Evolutionary conservation across 2,329 filamentous ascomycete genomes (phyloP).

Genomic region (Phyllosticta capitalensis): DNA sequence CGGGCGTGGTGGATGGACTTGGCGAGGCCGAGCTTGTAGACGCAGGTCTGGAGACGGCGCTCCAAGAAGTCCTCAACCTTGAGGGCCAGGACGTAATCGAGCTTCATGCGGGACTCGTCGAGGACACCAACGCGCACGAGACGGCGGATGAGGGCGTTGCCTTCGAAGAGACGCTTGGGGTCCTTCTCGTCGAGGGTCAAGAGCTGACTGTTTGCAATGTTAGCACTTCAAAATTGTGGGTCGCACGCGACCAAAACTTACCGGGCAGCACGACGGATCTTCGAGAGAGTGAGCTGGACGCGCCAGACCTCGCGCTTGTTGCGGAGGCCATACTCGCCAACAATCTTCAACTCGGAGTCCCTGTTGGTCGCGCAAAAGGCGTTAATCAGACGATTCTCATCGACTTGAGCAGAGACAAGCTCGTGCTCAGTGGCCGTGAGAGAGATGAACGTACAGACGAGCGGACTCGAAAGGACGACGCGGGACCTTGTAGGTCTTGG

Average conservation of each 20-base stretch:
- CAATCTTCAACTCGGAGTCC: slow-evolving; percentile 98
- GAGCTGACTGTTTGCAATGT: slow-evolving; percentile 65
- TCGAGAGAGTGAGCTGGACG: slow-evolving; percentile 98
- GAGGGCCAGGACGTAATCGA: slow-evolving; percentile 99
- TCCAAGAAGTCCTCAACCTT: slow-evolving; percentile 99
- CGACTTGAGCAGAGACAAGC: slow-evolving; percentile 97
- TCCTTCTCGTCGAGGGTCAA: slow-evolving; percentile 99
- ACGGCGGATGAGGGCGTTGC: slow-evolving; percentile 99
- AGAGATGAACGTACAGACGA: slow-evolving; percentile 82
- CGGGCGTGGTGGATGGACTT: slow-evolving; percentile 99
- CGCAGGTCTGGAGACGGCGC: slow-evolving; percentile 98
- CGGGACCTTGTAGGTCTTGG: slow-evolving; percentile 99
- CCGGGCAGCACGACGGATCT: slow-evolving; percentile 99
- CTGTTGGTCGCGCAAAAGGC: slow-evolving; percentile 45
- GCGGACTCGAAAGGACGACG: slow-evolving; percentile 98
- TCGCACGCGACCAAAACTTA: slow-evolving; percentile 40
- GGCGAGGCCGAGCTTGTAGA: slow-evolving; percentile 99
- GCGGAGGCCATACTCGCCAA: slow-evolving; percentile 98
- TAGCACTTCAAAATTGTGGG: background rate
- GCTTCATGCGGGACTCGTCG: slow-evolving; percentile 99
- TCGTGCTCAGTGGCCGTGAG: slow-evolving; percentile 92
- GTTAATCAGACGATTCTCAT: slow-evolving; percentile 62
- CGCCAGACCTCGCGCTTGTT: slow-evolving; percentile 99
- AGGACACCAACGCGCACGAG: slow-evolving; percentile 99
- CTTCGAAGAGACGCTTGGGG: slow-evolving; percentile 99